Evolutionary conservation across 164 flowering plant genomes (phyloP).

Genomic region (Brasenia schreberi): DNA sequence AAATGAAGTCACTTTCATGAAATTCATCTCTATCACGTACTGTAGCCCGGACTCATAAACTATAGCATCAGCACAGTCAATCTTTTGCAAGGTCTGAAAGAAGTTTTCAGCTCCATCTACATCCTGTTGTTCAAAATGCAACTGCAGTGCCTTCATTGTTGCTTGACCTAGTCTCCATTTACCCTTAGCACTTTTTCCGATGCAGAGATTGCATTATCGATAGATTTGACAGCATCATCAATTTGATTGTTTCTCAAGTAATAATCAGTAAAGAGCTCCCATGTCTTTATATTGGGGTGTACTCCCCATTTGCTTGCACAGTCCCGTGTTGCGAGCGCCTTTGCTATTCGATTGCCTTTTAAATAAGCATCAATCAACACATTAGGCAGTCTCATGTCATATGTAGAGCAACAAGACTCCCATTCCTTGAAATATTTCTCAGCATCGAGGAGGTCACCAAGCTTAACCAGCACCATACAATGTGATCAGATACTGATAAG

Average conservation of each 20-base stretch:
- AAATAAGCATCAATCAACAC: slow-evolving; percentile 56
- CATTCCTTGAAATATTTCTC: slow-evolving; percentile 82
- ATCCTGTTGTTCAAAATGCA: slow-evolving; percentile 63
- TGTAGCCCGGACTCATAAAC: slow-evolving; percentile 73
- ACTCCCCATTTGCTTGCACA: slow-evolving; percentile 48
- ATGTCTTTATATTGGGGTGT: slow-evolving; percentile 72
- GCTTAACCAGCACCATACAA: slow-evolving; percentile 63
- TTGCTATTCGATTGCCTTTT: slow-evolving; percentile 33
- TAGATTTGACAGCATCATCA: slow-evolving; percentile 39
- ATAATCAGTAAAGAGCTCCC: slow-evolving; percentile 67
- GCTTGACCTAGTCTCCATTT: slow-evolving; percentile 61
- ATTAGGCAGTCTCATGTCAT: slow-evolving; percentile 73
- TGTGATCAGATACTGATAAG: slow-evolving; percentile 73
- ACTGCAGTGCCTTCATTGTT: slow-evolving; percentile 32
- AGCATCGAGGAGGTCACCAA: slow-evolving; percentile 85
- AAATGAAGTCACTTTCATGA: too few relatives aligned
- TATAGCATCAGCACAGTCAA: slow-evolving; percentile 26
- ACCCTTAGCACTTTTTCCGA: slow-evolving; percentile 42
- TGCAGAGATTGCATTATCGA: slow-evolving; percentile 41
- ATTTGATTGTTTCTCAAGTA: slow-evolving; percentile 43
- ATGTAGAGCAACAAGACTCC: slow-evolving; percentile 47
- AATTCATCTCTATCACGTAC: too few relatives aligned
- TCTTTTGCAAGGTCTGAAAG: slow-evolving; percentile 41
- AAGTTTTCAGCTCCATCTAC: slow-evolving; percentile 79
- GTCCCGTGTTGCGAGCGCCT: slow-evolving; percentile 47